phyloP scores from a whole-genome alignment of 345 rosid species.

The Populus davidiana region DNA sequence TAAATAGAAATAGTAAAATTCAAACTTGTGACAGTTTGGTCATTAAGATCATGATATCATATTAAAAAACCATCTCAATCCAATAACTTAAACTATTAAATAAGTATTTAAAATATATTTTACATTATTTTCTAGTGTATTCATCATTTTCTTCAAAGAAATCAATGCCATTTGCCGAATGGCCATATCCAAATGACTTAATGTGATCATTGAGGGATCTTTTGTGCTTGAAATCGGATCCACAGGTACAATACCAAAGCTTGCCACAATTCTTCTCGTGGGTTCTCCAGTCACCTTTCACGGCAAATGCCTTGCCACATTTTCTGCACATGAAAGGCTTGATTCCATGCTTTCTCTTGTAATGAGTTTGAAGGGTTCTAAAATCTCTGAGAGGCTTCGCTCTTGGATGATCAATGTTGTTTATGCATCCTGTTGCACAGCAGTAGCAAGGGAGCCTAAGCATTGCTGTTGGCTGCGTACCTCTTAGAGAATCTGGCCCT shows the following conservation, averaged over 20 bases:
- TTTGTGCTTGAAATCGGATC: slow-evolving; percentile 95
- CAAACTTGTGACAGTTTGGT: fast-evolving
- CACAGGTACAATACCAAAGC: slow-evolving; percentile 94
- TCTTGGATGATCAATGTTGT: slow-evolving; percentile 92
- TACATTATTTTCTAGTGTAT: no score
- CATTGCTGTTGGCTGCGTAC: slow-evolving; percentile 97
- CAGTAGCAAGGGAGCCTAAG: slow-evolving; percentile 90
- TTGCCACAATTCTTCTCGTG: slow-evolving; percentile 98
- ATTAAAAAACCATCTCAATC: fast-evolving
- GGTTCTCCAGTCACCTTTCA: slow-evolving; percentile 97
- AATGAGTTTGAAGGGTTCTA: slow-evolving; percentile 97
- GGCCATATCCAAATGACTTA: slow-evolving; percentile 79
- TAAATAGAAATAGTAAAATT: no score
- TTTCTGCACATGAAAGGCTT: slow-evolving; percentile 92
- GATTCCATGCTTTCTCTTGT: slow-evolving; percentile 90
- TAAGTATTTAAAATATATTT: no score
- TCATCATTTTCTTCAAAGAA: slow-evolving; percentile 64
- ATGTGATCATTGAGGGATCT: slow-evolving; percentile 93
- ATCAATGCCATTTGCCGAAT: slow-evolving; percentile 65
- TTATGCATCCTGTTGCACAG: slow-evolving; percentile 90
- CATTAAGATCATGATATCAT: no score
- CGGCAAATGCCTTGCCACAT: slow-evolving; percentile 94
- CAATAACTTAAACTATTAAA: no score
- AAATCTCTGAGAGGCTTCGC: slow-evolving; percentile 89
- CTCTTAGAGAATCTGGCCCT: slow-evolving; percentile 91